Evolutionary conservation across 495 filamentous ascomycete genomes (phyloP).

Genomic region (Pseudoneurospora amorphoporcata): DNA sequence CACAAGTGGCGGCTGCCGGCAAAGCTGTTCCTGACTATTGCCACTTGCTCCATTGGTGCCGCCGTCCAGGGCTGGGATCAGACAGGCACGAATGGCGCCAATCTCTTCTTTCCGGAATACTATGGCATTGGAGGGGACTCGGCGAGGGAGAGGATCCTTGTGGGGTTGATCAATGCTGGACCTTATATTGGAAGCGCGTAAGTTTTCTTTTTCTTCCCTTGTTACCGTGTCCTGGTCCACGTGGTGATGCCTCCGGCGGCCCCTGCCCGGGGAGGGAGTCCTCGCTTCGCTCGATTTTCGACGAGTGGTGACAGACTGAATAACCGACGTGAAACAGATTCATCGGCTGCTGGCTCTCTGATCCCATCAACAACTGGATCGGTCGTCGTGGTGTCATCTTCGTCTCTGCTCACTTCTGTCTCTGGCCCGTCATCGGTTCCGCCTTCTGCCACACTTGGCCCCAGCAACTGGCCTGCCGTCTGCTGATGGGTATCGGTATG

Average conservation of each 20-base stretch:
- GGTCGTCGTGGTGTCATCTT: constrained; percentile 64
- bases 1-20: constrained; percentile 57
- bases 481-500: constrained; percentile 66
- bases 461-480: constrained; percentile 50
- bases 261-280: not conserved
- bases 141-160: constrained; percentile 39
- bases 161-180: constrained; percentile 42
- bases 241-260: not conserved
- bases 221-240: not conserved
- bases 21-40: constrained; percentile 53
- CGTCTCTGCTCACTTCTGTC: constrained; percentile 51
- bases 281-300: not conserved
- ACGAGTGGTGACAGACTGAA: not conserved
- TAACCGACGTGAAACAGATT: constrained; percentile 7
- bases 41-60: constrained; percentile 62
- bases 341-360: constrained; percentile 58
- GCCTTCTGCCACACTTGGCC: constrained; percentile 53
- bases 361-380: constrained; percentile 56
- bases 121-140: constrained; percentile 34
- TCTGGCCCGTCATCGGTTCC: constrained; percentile 53
- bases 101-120: constrained; percentile 49
- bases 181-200: constrained; percentile 39
- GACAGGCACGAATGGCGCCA: constrained; percentile 67
- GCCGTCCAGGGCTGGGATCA: constrained; percentile 69
- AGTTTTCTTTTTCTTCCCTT: not conserved